Conservation (phyloP, 2,329 filamentous ascomycete genomes). For the Cordyceps farinosa region DNA sequence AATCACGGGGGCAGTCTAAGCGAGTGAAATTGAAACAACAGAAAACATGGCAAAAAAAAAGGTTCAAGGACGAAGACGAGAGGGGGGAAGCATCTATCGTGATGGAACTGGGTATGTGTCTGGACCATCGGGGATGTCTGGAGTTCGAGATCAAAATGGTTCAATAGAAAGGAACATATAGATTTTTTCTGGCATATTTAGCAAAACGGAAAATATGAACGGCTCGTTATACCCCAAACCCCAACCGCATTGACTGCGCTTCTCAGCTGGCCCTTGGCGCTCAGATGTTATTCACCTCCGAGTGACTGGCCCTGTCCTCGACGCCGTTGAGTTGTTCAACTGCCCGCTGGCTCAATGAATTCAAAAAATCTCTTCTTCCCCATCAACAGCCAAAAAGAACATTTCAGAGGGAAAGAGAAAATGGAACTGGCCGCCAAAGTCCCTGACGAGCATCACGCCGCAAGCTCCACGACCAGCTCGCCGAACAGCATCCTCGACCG, state of each 20-base stretch:
- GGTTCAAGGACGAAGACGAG: not conserved
- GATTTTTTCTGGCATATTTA: slow-evolving; percentile 18
- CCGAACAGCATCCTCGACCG: slow-evolving; percentile 14
- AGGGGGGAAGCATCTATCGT: not conserved
- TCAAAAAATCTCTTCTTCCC: not conserved
- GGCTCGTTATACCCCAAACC: slow-evolving; percentile 7
- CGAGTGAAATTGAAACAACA: slow-evolving; percentile 10
- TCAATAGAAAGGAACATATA: slow-evolving; percentile 16
- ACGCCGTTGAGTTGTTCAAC: not conserved
- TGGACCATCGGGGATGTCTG: not conserved
- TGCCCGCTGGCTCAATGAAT: not conserved
- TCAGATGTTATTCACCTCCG: slow-evolving; percentile 11
- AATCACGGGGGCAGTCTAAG: slow-evolving; percentile 14
- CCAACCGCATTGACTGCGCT: not conserved
- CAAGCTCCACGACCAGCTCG: not conserved
- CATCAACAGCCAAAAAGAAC: not conserved
- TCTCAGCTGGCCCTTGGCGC: not conserved
- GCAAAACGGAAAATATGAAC: slow-evolving; percentile 11
- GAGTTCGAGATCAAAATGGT: slow-evolving; percentile 14
- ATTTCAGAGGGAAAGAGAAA: not conserved
- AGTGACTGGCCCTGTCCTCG: not conserved
- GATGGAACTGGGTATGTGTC: not conserved
- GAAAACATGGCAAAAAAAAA: not conserved
- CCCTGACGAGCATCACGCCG: not conserved
- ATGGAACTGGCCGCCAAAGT: not conserved